Evolutionary conservation across 176 grass and related monocot species (phyloP).

Genomic region (Phoenix dactylifera): DNA sequence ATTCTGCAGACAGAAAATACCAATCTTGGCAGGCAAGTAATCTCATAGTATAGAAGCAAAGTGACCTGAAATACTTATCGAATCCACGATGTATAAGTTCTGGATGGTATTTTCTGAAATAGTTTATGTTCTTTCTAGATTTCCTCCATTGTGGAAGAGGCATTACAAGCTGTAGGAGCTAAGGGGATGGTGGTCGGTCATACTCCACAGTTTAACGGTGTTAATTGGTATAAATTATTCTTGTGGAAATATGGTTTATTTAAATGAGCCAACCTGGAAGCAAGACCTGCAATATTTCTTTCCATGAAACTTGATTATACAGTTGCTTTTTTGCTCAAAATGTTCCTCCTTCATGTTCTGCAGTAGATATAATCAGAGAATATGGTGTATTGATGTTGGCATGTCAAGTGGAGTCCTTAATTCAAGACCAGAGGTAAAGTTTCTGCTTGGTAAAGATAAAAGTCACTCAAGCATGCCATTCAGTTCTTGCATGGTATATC

Average conservation of each 20-base stretch:
- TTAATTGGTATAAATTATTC: slow-evolving; percentile 46
- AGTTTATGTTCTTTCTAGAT: slow-evolving; percentile 40
- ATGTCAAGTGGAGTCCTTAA: slow-evolving; percentile 87
- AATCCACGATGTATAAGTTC: too few relatives aligned
- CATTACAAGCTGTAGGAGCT: slow-evolving; percentile 53
- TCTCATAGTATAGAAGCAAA: not conserved
- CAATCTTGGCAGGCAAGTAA: slow-evolving; percentile 44
- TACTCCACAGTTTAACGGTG: slow-evolving; percentile 70
- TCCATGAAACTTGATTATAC: too few relatives aligned
- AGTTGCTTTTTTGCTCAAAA: too few relatives aligned
- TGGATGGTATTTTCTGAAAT: too few relatives aligned
- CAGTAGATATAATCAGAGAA: slow-evolving; percentile 76
- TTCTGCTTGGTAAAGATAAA: too few relatives aligned
- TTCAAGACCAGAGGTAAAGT: slow-evolving; percentile 81
- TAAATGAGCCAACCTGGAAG: not conserved
- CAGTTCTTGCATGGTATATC: too few relatives aligned
- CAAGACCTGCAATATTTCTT: slow-evolving; percentile 4
- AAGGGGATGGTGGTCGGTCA: slow-evolving; percentile 94
- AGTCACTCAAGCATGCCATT: too few relatives aligned
- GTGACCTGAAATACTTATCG: too few relatives aligned
- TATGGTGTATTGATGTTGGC: slow-evolving; percentile 94
- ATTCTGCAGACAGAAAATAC: slow-evolving; percentile 24
- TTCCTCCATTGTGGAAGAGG: slow-evolving; percentile 66
- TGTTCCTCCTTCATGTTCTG: not conserved
- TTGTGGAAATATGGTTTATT: not conserved